Percentiles rank a stretch among this genome's conserved stretches.
phyloP scores from a whole-genome alignment of 2,329 filamentous ascomycete genomes.

The Fusarium temperatum region DNA sequence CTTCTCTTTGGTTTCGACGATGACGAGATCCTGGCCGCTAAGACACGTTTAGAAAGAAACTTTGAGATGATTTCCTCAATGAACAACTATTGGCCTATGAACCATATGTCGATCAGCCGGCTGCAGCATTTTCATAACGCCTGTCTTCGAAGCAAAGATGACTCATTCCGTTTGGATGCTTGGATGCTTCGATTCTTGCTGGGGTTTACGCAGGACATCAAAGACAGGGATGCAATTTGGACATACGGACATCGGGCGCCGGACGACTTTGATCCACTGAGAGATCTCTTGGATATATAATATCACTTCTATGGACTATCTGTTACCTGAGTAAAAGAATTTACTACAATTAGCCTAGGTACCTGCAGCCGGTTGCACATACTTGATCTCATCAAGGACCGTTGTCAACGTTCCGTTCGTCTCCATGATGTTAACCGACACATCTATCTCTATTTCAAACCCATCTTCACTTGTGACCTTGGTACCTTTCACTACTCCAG shows the following conservation, averaged over 20 bases:
- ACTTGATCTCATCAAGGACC: background rate
- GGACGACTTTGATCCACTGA: background rate
- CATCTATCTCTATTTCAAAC: slow-evolving; percentile 16
- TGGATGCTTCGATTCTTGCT: slow-evolving; percentile 21
- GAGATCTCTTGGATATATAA: background rate
- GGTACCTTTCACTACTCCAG: slow-evolving; percentile 43
- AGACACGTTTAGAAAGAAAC: slow-evolving; percentile 52
- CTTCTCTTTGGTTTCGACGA: background rate
- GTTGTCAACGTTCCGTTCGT: background rate
- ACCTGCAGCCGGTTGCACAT: background rate
- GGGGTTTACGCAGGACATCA: background rate
- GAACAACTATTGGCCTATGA: slow-evolving; percentile 51
- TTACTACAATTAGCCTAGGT: background rate
- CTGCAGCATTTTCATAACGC: slow-evolving; percentile 18
- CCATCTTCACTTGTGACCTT: slow-evolving; percentile 48
- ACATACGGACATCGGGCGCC: background rate
- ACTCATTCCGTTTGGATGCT: slow-evolving; percentile 4
- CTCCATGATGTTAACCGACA: slow-evolving; percentile 1
- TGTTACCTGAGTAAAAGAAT: background rate
- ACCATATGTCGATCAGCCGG: background rate
- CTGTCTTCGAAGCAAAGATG: slow-evolving; percentile 5
- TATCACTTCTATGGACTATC: background rate
- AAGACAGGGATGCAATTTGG: background rate
- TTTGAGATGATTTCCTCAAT: slow-evolving; percentile 55
- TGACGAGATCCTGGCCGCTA: slow-evolving; percentile 45